A percentile compares a stretch with the other conserved stretches of the same genome.
These are phyloP conservation scores for Pyricularia sp. DNA, from an alignment of 2,329 filamentous ascomycete genomes.

Conservation along the genomic window DNA sequence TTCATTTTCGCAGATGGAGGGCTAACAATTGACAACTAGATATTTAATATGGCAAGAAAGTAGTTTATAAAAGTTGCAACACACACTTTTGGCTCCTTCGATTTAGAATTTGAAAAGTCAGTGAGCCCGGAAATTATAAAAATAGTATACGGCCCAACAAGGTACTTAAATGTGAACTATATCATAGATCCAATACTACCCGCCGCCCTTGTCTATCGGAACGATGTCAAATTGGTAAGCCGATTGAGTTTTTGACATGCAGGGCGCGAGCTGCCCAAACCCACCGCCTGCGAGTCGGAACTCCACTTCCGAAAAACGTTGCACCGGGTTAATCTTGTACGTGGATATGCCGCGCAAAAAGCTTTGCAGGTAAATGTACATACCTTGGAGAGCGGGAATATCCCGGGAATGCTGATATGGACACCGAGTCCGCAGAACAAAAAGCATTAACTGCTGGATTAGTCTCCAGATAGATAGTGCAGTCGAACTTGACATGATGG, in stretches of 20 bases:
- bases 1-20: neutral
- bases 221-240: no score
- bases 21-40: neutral
- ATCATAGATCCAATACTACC: neutral
- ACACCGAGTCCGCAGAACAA: no score
- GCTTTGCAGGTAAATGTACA: neutral
- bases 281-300: neutral
- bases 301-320: neutral
- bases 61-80: neutral
- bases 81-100: no score
- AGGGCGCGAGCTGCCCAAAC: neutral
- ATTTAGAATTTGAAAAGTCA: no score
- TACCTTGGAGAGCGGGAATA: neutral
- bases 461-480: no score
- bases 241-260: neutral
- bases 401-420: neutral
- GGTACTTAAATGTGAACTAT: neutral
- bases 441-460: no score
- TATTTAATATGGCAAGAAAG: neutral
- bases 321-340: neutral
- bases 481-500: no score
- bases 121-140: no score
- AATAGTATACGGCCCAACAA: no score
- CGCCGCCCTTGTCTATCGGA: neutral
- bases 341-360: neutral